Evolutionary conservation across 176 grass and related monocot genomes (phyloP).

Genomic region (Dendrocalamus sinicus): DNA sequence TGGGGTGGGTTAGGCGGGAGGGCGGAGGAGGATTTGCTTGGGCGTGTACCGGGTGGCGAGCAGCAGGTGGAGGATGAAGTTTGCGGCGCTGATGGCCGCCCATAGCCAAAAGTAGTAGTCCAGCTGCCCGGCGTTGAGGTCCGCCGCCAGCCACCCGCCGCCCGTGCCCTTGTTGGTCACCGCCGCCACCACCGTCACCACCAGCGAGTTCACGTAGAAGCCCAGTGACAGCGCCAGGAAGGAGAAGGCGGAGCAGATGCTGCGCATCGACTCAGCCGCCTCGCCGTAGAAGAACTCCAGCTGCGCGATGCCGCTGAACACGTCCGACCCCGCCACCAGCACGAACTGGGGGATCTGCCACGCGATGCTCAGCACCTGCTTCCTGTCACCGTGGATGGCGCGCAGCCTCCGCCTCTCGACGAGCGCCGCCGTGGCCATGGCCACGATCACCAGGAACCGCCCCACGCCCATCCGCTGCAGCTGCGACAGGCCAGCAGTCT

Average conservation of each 20-base stretch:
- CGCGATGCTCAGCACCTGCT: slow-evolving; percentile 49
- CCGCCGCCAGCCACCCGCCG: slow-evolving; percentile 50
- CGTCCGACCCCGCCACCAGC: slow-evolving; percentile 65
- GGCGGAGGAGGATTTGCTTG: slow-evolving; percentile 28
- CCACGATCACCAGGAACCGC: slow-evolving; percentile 57
- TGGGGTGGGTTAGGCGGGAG: neutral
- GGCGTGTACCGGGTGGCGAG: slow-evolving; percentile 48
- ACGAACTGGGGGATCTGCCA: slow-evolving; percentile 81
- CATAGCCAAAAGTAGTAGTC: slow-evolving; percentile 68
- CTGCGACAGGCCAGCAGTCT: slow-evolving; percentile 22
- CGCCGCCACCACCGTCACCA: slow-evolving; percentile 59
- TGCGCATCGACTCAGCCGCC: slow-evolving; percentile 73
- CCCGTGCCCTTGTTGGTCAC: slow-evolving; percentile 23
- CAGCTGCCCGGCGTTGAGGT: slow-evolving; percentile 54
- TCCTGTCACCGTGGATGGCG: slow-evolving; percentile 4
- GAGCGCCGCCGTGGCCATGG: slow-evolving; percentile 62
- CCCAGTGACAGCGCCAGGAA: slow-evolving; percentile 75
- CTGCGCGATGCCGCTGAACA: slow-evolving; percentile 73
- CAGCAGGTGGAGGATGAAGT: slow-evolving; percentile 43
- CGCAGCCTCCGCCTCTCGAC: slow-evolving; percentile 60
- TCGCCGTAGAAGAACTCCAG: slow-evolving; percentile 86
- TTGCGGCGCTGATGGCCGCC: slow-evolving; percentile 44
- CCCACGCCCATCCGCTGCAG: slow-evolving; percentile 90
- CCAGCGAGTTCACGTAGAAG: slow-evolving; percentile 68
- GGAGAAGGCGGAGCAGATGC: slow-evolving; percentile 78